These are phyloP conservation scores for Pythium phragmitis DNA, from an alignment of 352 stramenopile genomes.

Conservation along the genomic window DNA sequence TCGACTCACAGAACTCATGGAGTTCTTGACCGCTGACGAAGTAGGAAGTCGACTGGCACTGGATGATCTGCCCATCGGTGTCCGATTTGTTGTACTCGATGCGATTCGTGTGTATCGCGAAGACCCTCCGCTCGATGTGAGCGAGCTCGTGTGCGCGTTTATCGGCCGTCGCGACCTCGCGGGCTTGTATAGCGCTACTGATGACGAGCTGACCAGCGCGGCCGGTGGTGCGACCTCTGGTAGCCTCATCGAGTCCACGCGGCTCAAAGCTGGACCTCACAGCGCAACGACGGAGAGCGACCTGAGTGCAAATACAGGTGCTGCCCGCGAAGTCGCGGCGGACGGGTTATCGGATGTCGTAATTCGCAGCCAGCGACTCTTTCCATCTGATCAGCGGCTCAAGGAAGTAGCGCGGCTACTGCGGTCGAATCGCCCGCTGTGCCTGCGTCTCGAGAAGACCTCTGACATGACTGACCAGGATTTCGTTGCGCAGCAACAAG, in stretches of 20 bases:
- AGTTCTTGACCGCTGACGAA: conserved; percentile 41
- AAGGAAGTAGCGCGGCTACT: conserved; percentile 84
- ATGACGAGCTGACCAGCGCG: neutral
- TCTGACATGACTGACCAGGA: conserved; percentile 70
- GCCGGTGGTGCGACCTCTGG: conserved; percentile 4
- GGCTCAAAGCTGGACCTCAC: neutral
- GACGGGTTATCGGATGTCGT: conserved; percentile 75
- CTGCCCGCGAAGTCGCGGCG: conserved; percentile 28
- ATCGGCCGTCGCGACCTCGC: conserved; percentile 65
- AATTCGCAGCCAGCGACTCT: conserved; percentile 51
- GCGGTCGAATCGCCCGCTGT: conserved; percentile 69
- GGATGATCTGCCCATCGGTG: conserved; percentile 52
- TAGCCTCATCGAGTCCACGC: conserved; percentile 19
- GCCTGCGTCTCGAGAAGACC: conserved; percentile 68
- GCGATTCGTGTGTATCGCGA: conserved; percentile 58
- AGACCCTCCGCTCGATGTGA: conserved; percentile 55
- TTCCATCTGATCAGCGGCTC: conserved; percentile 68
- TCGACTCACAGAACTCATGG: conserved; percentile 43
- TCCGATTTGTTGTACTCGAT: conserved; percentile 60
- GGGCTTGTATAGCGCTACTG: conserved; percentile 15
- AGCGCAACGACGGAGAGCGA: neutral
- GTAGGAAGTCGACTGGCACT: conserved; percentile 41
- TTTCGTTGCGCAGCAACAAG: conserved; percentile 90
- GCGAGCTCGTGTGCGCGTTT: conserved; percentile 50
- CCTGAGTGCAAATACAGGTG: neutral